phyloP scores from a whole-genome alignment of 2,329 filamentous ascomycete species.

The Aureobasidium pullulans region DNA sequence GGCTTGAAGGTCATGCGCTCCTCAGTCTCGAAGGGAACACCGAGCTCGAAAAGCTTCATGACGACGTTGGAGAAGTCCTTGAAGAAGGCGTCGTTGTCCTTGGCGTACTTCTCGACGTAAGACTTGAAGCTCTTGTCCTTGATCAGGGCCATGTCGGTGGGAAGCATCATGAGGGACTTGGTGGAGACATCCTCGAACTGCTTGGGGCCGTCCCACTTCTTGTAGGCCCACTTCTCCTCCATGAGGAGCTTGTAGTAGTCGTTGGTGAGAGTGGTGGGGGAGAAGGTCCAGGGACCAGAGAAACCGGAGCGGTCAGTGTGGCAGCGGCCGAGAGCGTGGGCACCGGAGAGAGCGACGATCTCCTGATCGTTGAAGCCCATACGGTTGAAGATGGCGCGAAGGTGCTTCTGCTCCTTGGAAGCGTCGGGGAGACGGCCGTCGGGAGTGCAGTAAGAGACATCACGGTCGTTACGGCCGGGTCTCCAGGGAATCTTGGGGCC shows the following conservation, averaged over 20 bases:
- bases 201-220: constrained; percentile 83
- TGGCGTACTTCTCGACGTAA: constrained; percentile 79
- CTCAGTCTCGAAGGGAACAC: constrained; percentile 69
- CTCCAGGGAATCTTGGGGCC: constrained; percentile 83
- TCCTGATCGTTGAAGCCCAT: constrained; percentile 98
- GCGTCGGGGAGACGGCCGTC: constrained; percentile 87
- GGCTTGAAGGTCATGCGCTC: constrained; percentile 42
- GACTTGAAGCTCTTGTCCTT: constrained; percentile 81
- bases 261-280: constrained; percentile 84
- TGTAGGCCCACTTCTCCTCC: constrained; percentile 86
- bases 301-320: constrained; percentile 84
- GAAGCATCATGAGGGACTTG: constrained; percentile 95
- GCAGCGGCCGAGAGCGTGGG: constrained; percentile 82
- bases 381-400: constrained; percentile 86
- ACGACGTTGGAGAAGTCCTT: constrained; percentile 78
- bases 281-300: constrained; percentile 87
- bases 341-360: constrained; percentile 83
- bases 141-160: constrained; percentile 78
- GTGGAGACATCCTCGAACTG: constrained; percentile 85
- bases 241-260: constrained; percentile 86
- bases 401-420: constrained; percentile 67
- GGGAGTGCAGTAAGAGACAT: constrained; percentile 79
- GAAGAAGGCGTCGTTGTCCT: constrained; percentile 88
- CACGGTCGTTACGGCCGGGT: constrained; percentile 74
- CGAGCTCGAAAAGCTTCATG: constrained; percentile 82